Evolutionary conservation across 2,329 filamentous ascomycete genomes (phyloP), one percentile per base, ranked within the genome.

Genomic region (Juglanconis oblonga): DNA sequence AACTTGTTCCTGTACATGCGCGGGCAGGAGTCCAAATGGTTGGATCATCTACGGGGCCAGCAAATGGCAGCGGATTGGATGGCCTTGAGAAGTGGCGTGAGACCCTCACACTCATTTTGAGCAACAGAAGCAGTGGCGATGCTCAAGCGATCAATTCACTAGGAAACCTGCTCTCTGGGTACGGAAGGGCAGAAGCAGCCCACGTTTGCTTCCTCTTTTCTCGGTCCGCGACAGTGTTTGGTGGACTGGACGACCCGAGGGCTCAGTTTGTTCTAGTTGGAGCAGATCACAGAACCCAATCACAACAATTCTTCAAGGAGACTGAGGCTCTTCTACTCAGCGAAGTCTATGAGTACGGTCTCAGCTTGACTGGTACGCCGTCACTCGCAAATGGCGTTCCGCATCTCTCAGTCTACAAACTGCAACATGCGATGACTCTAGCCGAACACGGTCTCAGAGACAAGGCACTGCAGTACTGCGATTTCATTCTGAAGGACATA

Each of bases 121-220:
- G 90, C 75, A 99, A 99, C 73, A 87, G 95, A 62, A 97, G 90
- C 64, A 75, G 83, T 2, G 88, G 91, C 33, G 95, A 99, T 73
- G 81, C 84, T 9, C 85, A 87, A 60, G 92, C 92, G 5, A 76
- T 99, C 33, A 81, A 90, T 58, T 87, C 92, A 0, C 82, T 99
- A 33, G 94, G 94, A 13, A 90, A 86, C 64, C 80, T 99, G 10
- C 79, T 99, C 14, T 85, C 88, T 11, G 87, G 89, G 49, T 99
- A 99, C 72, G 91, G 91, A 42, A 85, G 96, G 62, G 86, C 89
- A 10, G 94, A 98, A 72, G 96, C 96, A 24, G 92, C 94, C 31
- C 95, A 98, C 66, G 88, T 95, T 51, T 99, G 96, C 78, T 97
- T 89, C 77, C 80, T 99, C 17, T 96, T 99, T 71, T 91, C 92